Conservation (phyloP, 202 grass and related monocot genomes). For the Alloteropsis angusta region DNA sequence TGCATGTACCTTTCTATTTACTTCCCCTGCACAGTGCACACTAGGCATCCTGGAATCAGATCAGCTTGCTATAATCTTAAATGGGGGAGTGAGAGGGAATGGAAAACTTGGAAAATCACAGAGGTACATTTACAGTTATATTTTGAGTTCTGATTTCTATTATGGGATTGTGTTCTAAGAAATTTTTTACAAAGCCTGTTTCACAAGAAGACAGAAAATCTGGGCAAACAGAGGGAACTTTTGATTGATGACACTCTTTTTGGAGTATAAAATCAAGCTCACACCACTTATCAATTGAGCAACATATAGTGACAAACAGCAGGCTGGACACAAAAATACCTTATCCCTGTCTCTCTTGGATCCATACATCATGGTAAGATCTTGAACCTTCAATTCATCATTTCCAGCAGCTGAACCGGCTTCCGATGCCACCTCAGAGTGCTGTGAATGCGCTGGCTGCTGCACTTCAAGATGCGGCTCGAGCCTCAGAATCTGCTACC, state of each 20-base stretch:
- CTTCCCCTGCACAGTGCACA: not conserved
- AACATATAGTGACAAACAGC: not conserved
- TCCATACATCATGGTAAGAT: constrained; percentile 57
- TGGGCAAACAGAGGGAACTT: not conserved
- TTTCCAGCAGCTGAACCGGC: constrained; percentile 34
- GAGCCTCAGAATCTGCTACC: constrained; percentile 73
- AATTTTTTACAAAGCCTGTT: not conserved
- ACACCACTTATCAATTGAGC: not conserved
- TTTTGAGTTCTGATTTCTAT: not conserved
- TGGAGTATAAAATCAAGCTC: not conserved
- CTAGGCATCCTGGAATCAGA: too few species aligned
- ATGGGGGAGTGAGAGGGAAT: too few species aligned
- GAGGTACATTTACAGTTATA: not conserved
- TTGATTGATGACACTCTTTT: not conserved
- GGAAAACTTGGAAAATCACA: too few species aligned
- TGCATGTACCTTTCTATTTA: not conserved
- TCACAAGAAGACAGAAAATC: not conserved
- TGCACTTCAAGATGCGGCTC: constrained; percentile 47
- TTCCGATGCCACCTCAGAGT: constrained; percentile 41
- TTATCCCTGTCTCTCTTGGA: constrained; percentile 50
- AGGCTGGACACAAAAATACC: constrained; percentile 27
- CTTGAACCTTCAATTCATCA: constrained; percentile 41
- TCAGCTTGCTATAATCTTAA: too few species aligned
- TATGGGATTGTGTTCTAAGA: not conserved
- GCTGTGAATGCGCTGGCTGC: constrained; percentile 33